Evolutionary conservation across 139 green algal genomes (phyloP), one percentile per base, ranked within the genome.

Genomic region (Chlamydomonas applanata): DNA sequence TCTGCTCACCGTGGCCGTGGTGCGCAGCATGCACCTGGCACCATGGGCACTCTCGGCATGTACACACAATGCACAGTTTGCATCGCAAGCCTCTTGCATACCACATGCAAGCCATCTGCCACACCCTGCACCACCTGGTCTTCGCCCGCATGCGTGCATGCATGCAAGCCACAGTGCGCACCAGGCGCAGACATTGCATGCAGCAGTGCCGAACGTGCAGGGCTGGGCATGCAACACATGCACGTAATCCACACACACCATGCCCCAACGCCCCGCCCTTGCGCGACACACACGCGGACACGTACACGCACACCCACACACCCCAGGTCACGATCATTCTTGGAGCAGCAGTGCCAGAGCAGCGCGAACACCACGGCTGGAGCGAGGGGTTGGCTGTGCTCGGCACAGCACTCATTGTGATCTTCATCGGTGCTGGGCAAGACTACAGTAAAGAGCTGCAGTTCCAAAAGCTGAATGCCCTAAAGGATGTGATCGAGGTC

Each of bases 401-500:
- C 85, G 89, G 96, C 53, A 93, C 93, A 5, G 87, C 98, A 1
- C n/a, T 95, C 0, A 79, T 98, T 7, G 95, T 98, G 29, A 89
- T 88, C 11, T 61, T 90, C 33, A 92, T 98, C 1, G 91, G 86
- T n/a, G 91, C 95, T 22, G 80, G 86, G 2, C 98, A 98, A 63
- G 94, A 99, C 79, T 99, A 97, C 76, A 84, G 94, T 63, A 97
- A 99, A 78, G 94, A 98, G 68, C 67, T 86, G 49, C 94, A 98
- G 82, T 99, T 99, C 79, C 79, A 90, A 0, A 97, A 97, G 69
- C 83, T 99, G 0, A 97, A 99, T 71, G 84, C 78, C 0, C 82
- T 94, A 71, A 97, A 97, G 70, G 92, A 98, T 49, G 69, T 88
- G 20, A 95, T 98, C 56, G 79, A 93, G 32, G 81, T 98, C 25